Evolutionary conservation across 176 grass and related monocot genomes (phyloP).

Genomic region (Pontederia crassipes): DNA sequence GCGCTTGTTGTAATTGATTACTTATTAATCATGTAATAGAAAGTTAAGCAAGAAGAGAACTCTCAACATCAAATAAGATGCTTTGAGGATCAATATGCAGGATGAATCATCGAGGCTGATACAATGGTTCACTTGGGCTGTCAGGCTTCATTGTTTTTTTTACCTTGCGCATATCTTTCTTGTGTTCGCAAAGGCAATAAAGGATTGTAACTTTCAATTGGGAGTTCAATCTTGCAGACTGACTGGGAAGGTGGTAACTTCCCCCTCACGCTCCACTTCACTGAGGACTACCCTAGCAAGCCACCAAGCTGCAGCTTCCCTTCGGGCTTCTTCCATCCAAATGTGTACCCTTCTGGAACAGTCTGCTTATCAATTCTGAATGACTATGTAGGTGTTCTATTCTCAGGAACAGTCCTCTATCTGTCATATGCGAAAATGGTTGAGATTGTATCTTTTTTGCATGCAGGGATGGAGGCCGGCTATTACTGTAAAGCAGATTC

Average conservation of each 20-base stretch:
- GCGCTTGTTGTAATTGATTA: too few species aligned
- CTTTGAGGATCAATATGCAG: too few species aligned
- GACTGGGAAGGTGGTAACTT: conserved; percentile 8
- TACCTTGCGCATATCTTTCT: too few species aligned
- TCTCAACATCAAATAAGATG: too few species aligned
- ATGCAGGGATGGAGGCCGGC: conserved; percentile 15
- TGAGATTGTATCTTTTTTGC: neutral
- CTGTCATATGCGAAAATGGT: neutral
- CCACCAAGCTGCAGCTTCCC: conserved; percentile 9
- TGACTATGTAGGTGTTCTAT: neutral
- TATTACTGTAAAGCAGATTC: conserved; percentile 15
- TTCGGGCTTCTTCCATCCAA: conserved; percentile 8
- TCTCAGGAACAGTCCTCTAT: neutral
- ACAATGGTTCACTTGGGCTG: too few species aligned
- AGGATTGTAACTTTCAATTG: neutral
- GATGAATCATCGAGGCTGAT: too few species aligned
- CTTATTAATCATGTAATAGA: too few species aligned
- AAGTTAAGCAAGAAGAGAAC: too few species aligned
- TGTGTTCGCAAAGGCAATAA: neutral
- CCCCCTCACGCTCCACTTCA: conserved; percentile 3
- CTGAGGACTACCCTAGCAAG: conserved; percentile 11
- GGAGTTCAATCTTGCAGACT: neutral
- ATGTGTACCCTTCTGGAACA: conserved; percentile 11
- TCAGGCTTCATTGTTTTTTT: too few species aligned
- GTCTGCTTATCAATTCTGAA: conserved; percentile 10